These are phyloP conservation scores for Nannochloropsis salina DNA, from an alignment of 108 stramenopile genomes.

Conservation along the genomic window DNA sequence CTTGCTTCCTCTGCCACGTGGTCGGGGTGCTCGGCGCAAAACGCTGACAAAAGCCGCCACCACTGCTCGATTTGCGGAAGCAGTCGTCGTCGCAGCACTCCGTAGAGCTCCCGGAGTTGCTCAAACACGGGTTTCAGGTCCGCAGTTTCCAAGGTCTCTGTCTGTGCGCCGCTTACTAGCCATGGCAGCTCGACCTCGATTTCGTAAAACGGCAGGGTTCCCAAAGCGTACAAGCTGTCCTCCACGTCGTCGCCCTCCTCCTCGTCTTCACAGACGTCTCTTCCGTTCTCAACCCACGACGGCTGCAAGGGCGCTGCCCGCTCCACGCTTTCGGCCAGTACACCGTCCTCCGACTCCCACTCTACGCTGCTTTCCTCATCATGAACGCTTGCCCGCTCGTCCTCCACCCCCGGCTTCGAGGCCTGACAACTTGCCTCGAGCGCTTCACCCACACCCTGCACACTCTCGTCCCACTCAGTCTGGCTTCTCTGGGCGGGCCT, in stretches of 20 bases:
- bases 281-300: not conserved
- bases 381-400: not conserved
- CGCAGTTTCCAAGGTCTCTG: not conserved
- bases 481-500: too few relatives aligned
- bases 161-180: not conserved
- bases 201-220: conserved; percentile 4
- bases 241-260: not conserved
- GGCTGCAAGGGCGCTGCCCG: not conserved
- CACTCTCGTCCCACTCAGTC: too few relatives aligned
- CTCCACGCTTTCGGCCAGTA: not conserved
- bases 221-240: not conserved
- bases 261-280: not conserved
- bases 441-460: not conserved
- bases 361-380: not conserved
- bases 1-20: not conserved
- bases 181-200: not conserved
- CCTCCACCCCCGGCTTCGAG: not conserved
- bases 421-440: not conserved
- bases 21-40: not conserved
- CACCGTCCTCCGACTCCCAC: conserved; percentile 11
- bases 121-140: not conserved
- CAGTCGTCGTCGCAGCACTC: not conserved
- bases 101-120: not conserved
- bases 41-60: not conserved
- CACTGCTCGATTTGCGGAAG: not conserved